phyloP scores from a whole-genome alignment of 225 moss, liverwort and hornwort genomes.

The Marchantia paleacea region DNA sequence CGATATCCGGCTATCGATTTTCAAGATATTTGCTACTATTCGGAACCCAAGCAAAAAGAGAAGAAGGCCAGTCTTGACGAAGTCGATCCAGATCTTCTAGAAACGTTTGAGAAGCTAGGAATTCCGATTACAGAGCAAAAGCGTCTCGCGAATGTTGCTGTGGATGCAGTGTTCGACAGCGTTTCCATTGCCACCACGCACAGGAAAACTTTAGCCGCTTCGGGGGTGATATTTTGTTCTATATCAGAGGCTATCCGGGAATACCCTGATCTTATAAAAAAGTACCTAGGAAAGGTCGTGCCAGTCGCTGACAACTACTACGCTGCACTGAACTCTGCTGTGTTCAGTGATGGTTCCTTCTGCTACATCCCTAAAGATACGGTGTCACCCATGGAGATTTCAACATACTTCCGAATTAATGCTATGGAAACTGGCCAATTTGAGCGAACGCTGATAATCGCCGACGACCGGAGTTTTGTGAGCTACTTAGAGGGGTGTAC shows the following conservation, averaged over 20 bases:
- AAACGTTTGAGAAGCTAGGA: conserved; percentile 88
- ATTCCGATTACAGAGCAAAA: conserved; percentile 93
- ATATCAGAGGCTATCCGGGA: conserved; percentile 89
- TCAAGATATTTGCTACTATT: conserved; percentile 90
- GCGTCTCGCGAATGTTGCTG: conserved; percentile 86
- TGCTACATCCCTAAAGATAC: conserved; percentile 95
- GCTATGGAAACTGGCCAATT: conserved; percentile 97
- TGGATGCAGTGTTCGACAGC: conserved; percentile 90
- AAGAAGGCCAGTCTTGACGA: conserved; percentile 81
- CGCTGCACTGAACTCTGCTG: conserved; percentile 87
- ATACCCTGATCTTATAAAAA: conserved; percentile 76
- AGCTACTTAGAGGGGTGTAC: conserved; percentile 99
- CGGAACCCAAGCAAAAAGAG: conserved; percentile 91
- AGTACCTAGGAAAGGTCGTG: conserved; percentile 81
- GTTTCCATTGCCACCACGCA: conserved; percentile 96
- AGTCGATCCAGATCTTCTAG: conserved; percentile 86
- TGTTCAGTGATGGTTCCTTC: conserved; percentile 96
- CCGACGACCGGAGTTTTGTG: conserved; percentile 83
- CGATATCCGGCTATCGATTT: conserved; percentile 82
- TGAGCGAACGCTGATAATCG: conserved; percentile 83
- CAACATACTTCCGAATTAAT: conserved; percentile 92
- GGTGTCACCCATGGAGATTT: conserved; percentile 95
- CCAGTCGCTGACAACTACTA: conserved; percentile 92
- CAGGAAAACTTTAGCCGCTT: conserved; percentile 74
- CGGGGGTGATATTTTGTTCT: conserved; percentile 96